Conservation (phyloP, 257 asterid species). For the Solanum chiquidenum region DNA sequence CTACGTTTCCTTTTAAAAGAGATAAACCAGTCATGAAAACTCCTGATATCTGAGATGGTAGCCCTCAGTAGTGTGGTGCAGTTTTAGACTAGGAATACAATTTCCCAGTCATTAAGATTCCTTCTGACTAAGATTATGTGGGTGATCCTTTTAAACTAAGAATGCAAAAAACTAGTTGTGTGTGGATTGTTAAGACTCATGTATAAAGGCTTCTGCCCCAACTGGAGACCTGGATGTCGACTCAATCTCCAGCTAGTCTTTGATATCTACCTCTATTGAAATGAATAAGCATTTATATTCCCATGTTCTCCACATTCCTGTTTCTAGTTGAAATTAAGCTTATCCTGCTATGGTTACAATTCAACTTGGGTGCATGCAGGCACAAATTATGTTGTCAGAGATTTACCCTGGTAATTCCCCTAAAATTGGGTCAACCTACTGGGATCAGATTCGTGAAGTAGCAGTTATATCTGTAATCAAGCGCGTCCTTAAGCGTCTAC, state of each 20-base stretch:
- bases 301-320: background rate
- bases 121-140: background rate
- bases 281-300: background rate
- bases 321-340: background rate
- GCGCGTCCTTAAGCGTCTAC: slow-evolving; percentile 69
- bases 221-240: background rate
- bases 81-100: background rate
- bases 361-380: slow-evolving; percentile 33
- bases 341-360: background rate
- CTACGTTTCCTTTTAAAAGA: background rate
- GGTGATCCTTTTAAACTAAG: background rate
- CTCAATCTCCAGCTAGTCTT: background rate
- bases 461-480: slow-evolving; percentile 67
- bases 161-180: background rate
- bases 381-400: slow-evolving; percentile 87
- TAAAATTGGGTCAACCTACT: slow-evolving; percentile 72
- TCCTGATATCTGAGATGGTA: background rate
- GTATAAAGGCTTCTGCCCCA: background rate
- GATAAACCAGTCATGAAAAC: background rate
- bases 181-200: background rate
- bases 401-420: slow-evolving; percentile 90
- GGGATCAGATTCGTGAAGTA: slow-evolving; percentile 94
- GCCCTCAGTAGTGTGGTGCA: background rate
- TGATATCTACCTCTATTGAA: background rate
- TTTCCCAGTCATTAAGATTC: background rate